Evolutionary conservation across 2,329 filamentous ascomycete species (phyloP).

Genomic region (Chrysoporthe cubensis): DNA sequence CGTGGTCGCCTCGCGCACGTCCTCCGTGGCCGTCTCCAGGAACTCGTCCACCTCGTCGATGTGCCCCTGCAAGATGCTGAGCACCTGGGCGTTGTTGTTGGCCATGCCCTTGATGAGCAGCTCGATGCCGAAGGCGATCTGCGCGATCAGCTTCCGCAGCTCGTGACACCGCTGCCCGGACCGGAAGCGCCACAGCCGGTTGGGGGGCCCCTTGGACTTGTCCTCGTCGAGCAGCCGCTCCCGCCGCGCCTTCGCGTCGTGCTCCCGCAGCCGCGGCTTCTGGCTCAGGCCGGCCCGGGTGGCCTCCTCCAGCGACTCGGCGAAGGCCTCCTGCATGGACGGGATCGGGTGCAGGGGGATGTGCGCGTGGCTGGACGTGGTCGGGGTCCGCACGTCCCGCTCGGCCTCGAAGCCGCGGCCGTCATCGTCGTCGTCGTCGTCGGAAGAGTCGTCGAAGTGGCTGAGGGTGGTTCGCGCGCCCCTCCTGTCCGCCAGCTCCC

Average conservation of each 20-base stretch:
- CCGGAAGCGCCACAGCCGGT: conserved; percentile 75
- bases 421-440: conserved; percentile 20
- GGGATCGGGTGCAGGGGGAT: conserved; percentile 68
- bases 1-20: conserved; percentile 75
- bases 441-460: conserved; percentile 26
- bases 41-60: conserved; percentile 95
- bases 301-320: conserved; percentile 78
- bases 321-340: conserved; percentile 79
- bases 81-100: conserved; percentile 85
- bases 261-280: conserved; percentile 57
- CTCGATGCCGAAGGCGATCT: conserved; percentile 93
- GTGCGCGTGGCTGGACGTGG: conserved; percentile 19
- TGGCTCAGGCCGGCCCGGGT: conserved; percentile 50
- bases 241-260: conserved; percentile 65
- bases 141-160: conserved; percentile 84
- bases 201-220: conserved; percentile 72
- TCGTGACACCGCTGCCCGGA: conserved; percentile 81
- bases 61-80: conserved; percentile 86
- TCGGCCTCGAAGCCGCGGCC: conserved; percentile 6
- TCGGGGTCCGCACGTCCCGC: conserved; percentile 16
- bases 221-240: conserved; percentile 70
- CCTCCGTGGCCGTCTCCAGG: conserved; percentile 82
- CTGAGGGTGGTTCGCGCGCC: conserved; percentile 29
- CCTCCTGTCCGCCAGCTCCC: conserved; percentile 25
- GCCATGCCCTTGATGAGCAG: conserved; percentile 82